phyloP scores from a whole-genome alignment of 139 green algal species.

The Coelastrella sp. region DNA sequence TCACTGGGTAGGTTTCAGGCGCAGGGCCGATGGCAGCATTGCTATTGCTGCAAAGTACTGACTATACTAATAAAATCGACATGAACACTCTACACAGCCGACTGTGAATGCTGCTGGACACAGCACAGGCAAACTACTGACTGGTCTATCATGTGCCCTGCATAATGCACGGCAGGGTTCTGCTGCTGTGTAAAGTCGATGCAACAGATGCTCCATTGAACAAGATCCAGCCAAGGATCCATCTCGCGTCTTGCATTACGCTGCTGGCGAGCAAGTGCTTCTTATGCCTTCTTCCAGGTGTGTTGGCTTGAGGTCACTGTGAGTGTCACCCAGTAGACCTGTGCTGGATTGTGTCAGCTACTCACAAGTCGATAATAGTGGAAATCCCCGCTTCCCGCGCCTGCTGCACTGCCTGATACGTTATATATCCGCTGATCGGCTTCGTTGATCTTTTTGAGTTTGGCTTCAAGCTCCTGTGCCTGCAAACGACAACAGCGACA shows the following conservation, averaged over 20 bases:
- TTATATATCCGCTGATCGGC: constrained; percentile 83
- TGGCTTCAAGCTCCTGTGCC: constrained; percentile 86
- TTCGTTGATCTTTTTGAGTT: constrained; percentile 88
- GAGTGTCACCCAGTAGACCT: no score
- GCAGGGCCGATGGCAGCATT: no score
- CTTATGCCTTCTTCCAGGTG: no score
- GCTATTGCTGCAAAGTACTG: neutral
- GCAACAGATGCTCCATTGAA: neutral
- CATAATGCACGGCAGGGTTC: no score
- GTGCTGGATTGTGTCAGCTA: neutral
- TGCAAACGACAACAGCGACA: constrained; percentile 42
- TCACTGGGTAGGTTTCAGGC: no score
- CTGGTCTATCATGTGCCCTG: no score
- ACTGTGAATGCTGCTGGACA: neutral
- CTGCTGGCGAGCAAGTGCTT: no score
- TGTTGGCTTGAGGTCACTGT: no score
- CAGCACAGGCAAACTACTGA: neutral
- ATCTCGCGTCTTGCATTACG: no score
- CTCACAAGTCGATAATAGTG: constrained; percentile 82
- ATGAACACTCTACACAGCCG: no score
- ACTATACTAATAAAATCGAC: no score
- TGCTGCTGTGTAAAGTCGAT: no score
- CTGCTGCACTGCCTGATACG: constrained; percentile 82
- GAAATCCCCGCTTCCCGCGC: constrained; percentile 91
- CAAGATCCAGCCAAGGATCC: neutral